Percentiles rank a stretch among this genome's conserved stretches.
These are phyloP conservation scores for Argentina anserina DNA, from an alignment of 306 rosid species.

Conservation along the genomic window DNA sequence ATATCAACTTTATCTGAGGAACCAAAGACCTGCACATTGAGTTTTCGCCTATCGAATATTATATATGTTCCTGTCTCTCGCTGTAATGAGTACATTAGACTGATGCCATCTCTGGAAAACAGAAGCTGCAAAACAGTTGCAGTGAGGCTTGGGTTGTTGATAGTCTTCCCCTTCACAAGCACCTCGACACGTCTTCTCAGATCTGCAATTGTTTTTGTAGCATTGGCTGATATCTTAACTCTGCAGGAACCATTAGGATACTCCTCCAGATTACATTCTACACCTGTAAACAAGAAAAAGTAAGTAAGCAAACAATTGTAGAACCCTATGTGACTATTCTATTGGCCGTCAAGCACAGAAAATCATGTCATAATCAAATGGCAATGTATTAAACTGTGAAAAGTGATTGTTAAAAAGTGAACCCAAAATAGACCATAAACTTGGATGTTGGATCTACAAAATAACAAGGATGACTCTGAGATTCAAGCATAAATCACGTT, in stretches of 20 bases:
- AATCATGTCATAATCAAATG: not conserved
- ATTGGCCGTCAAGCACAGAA: not conserved
- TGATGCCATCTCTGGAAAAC: conserved; percentile 62
- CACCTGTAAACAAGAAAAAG: conserved; percentile 44
- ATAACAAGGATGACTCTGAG: not conserved
- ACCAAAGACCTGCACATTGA: conserved; percentile 61
- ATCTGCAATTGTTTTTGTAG: conserved; percentile 77
- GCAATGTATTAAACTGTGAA: not conserved
- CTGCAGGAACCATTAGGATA: conserved; percentile 64
- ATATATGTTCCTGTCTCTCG: conserved; percentile 68
- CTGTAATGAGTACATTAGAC: conserved; percentile 46
- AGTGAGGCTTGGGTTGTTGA: conserved; percentile 52
- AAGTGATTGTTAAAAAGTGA: not conserved
- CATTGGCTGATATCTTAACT: conserved; percentile 77
- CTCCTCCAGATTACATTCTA: conserved; percentile 49
- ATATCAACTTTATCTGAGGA: conserved; percentile 42
- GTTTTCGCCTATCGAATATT: conserved; percentile 57
- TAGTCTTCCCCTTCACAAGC: conserved; percentile 63
- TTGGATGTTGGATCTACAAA: not conserved
- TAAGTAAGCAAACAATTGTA: conserved; percentile 17
- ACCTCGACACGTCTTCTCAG: conserved; percentile 73
- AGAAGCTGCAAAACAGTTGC: conserved; percentile 63
- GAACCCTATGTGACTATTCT: not conserved
- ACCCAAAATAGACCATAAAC: not conserved
- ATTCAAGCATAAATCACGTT: not conserved